Base-by-base conservation (phyloP, 106 monocot species). In the Gastrodia elata region DNA sequence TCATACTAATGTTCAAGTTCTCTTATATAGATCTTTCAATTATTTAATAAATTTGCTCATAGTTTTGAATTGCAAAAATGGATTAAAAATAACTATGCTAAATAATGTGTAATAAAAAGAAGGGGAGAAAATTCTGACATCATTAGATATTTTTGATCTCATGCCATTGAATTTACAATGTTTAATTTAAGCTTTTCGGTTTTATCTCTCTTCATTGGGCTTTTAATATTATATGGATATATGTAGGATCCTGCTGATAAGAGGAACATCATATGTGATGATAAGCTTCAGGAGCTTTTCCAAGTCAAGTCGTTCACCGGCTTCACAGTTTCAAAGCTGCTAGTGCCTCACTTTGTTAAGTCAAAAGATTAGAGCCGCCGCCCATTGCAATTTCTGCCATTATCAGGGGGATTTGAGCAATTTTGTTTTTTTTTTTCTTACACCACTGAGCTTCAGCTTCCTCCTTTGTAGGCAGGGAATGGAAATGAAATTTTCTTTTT, bases 191-290 rank as follows among this genome's bases (percentile, higher is more conserved):
- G n/a, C n/a, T n/a, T n/a, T n/a, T n/a, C n/a, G n/a, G n/a, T n/a
- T n/a, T n/a, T n/a, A n/a, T n/a, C n/a, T n/a, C n/a, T n/a, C n/a
- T n/a, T n/a, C n/a, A n/a, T n/a, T n/a, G n/a, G n/a, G n/a, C n/a
- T n/a, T n/a, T n/a, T n/a, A n/a, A 0, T 61, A 61, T 61, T 70
- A 73, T 80, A 18, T 84, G 68, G 38, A n/a, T n/a, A n/a, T n/a
- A n/a, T n/a, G n/a, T 70, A 96, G 96, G 88, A 96, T 86, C 92
- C 96, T 77, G 65, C 78, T 71, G 86, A 96, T 40, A 90, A 77
- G 81, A 96, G 87, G 79, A 92, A 76, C 33, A 82, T 94, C 49
- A 59, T 91, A 67, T 94, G 91, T 30, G 94, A 94, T 36, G 87
- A 87, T 75, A 94, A 94, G 83, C 82, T 94, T 25, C 89, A 83